Evolutionary conservation across 129 eudicot species (phyloP), one percentile per base, ranked within the genome.

Genomic region (Artemisia argyi): DNA sequence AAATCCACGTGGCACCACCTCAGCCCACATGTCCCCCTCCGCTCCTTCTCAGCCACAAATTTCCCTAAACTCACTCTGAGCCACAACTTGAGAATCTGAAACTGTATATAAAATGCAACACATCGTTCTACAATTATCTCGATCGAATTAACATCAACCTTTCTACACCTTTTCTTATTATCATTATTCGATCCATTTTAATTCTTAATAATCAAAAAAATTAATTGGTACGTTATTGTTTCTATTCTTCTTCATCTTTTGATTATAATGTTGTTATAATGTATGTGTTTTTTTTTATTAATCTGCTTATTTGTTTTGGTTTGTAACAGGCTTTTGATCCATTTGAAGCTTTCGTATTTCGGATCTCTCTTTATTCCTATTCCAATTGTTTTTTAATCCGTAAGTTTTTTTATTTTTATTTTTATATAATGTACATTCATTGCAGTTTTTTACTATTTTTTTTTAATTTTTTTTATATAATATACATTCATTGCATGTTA

Each of bases 301-400:
- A 39, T 39, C 1, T 3, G 7, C 8, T 5, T 35, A 5, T 39
- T 7, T 39, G 46, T 39, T 35, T 35, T 35, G 44, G 44, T 35
- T 39, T 39, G 46, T 39, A 39, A 39, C 46, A 78, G 82, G 77
- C 77, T 78, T 78, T 78, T 78, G 82, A 44, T 71, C 77, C 82
- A 78, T 78, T 67, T 71, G 82, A 72, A 53, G 53, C 77, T 64
- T 71, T 71, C 82, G 82, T 55, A 63, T 71, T 63, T 76, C 61
- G 82, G 82, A 71, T 78, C 72, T 53, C 70, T 30, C 52, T 70
- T 67, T 65, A 50, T 65, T 46, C 49, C 58, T 70, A 52, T 63
- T 20, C 49, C 58, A 77, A 52, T 63, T 20, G 72, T 62, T 71
- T 63, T 54, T 54, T 8, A 71, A 71, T 78, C 81, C 77, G 82